Base-by-base conservation (phyloP, 129 eudicot species). In the Solidago caesia region DNA sequence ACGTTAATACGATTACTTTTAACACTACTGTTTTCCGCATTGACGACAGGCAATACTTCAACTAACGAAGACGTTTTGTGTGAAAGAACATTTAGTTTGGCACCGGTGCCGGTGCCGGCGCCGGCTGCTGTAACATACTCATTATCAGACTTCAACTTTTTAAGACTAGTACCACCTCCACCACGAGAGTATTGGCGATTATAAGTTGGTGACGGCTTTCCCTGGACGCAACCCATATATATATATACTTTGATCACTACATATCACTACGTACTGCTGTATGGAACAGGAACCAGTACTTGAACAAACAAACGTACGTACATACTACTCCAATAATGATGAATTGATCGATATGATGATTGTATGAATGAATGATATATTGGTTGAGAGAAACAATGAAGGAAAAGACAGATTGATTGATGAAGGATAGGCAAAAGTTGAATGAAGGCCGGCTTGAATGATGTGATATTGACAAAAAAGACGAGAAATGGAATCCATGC, bases 191-290 rank as follows among this genome's bases (percentile, higher is more conserved):
- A 78, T 43, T 73, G 83, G 1, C 68, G 73, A 57, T 57, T 48
- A 16, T 47, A 75, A 55, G 29, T 4, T 16, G 85, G 73, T 15
- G 85, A 47, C 7, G 77, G 79, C 78, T 78, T 90, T 25, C 68
- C 83, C 74, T 73, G 87, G 75, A 85, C 84, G 27, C 96, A 87
- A 64, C 96, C 96, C 96, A 90, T 90, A 45, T 7, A 44, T 45
- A 21, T 44, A 39, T 41, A 39, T 65, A 1, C 10, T 51, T 75
- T 75, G 80, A 65, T 33, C 33, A 59, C 16, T 25, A 27, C 42
- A 21, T 21, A 21, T 21, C 21, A 21, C 0, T 21, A 21, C 21
- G 21, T 21, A 21, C 21, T 21, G 21, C 0, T 21, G 21, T 21
- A 21, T 21, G 64, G 39, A 33, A 33, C 39, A 33, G 39, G 3